phyloP scores from a whole-genome alignment of 768 basidiomycete species.

The Podaxis carcinomalis region DNA sequence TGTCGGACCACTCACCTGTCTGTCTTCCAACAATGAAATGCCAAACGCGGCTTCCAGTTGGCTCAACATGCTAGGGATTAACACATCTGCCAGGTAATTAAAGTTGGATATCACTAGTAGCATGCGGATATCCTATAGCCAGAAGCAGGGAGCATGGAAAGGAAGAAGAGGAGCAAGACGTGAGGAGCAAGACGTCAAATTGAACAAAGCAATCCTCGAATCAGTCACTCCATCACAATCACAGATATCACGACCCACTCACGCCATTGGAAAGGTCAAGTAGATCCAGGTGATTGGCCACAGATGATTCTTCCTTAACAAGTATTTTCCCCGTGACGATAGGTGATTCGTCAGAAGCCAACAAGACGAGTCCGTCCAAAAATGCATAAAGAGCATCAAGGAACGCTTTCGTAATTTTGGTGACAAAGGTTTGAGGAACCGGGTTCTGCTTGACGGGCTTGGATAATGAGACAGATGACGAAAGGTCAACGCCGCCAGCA shows the following conservation, averaged over 20 bases:
- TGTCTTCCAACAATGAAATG: constrained; percentile 66
- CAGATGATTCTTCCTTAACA: constrained; percentile 23
- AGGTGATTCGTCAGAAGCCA: constrained; percentile 70
- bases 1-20: constrained; percentile 39
- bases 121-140: constrained; percentile 71
- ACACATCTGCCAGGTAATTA: constrained; percentile 59
- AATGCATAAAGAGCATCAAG: constrained; percentile 82
- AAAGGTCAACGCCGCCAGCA: constrained; percentile 68
- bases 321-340: constrained; percentile 35
- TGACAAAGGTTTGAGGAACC: constrained; percentile 58
- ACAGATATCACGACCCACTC: constrained; percentile 21
- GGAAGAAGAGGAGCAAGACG: background rate
- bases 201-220: background rate
- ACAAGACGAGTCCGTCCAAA: constrained; percentile 77
- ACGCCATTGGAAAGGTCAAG: constrained; percentile 64
- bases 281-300: constrained; percentile 49
- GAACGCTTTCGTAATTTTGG: constrained; percentile 81
- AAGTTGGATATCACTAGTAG: constrained; percentile 91
- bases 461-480: constrained; percentile 38
- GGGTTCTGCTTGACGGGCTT: constrained; percentile 55
- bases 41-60: constrained; percentile 79
- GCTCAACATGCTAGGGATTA: constrained; percentile 76
- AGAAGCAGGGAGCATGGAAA: constrained; percentile 11
- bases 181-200: background rate
- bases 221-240: constrained; percentile 5